Percentiles rank a stretch among this genome's conserved stretches.
Conservation (phyloP, 495 filamentous ascomycete species). For the Penicillium parvum region DNA sequence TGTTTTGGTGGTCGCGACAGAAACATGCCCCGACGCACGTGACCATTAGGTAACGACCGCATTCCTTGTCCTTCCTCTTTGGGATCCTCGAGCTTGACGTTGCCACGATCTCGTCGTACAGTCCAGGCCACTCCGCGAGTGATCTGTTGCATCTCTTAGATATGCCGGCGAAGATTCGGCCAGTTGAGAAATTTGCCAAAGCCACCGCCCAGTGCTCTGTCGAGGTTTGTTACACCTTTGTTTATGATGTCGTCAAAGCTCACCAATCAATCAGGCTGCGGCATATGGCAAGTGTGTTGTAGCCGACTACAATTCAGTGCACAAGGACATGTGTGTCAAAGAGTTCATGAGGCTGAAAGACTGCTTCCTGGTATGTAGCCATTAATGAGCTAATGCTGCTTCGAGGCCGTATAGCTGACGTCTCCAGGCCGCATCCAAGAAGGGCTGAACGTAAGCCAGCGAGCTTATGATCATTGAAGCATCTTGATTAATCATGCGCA, state of each 20-base stretch:
- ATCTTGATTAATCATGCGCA: conserved; percentile 2
- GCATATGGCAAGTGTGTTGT: conserved; percentile 91
- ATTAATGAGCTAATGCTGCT: background rate
- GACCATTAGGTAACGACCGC: conserved; percentile 20
- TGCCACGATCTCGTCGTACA: background rate
- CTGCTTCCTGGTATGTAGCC: conserved; percentile 72
- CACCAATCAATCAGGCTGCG: conserved; percentile 57
- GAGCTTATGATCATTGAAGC: too few relatives aligned
- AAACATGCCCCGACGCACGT: conserved; percentile 27
- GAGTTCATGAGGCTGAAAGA: conserved; percentile 87
- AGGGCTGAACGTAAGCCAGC: conserved; percentile 20
- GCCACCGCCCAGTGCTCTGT: conserved; percentile 77
- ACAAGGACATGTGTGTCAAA: conserved; percentile 84
- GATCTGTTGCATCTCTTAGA: conserved; percentile 4
- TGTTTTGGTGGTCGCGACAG: conserved; percentile 31
- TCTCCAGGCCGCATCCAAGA: conserved; percentile 38
- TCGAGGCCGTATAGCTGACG: background rate
- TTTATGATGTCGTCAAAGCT: conserved; percentile 2
- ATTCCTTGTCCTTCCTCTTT: conserved; percentile 3
- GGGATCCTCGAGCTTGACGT: background rate
- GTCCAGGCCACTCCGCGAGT: background rate
- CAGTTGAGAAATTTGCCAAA: conserved; percentile 84
- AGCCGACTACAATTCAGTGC: conserved; percentile 82
- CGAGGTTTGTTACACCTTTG: conserved; percentile 54
- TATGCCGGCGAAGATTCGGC: conserved; percentile 49